Evolutionary conservation across 768 basidiomycete species (phyloP).

Genomic region (Suillus subalutaceus): DNA sequence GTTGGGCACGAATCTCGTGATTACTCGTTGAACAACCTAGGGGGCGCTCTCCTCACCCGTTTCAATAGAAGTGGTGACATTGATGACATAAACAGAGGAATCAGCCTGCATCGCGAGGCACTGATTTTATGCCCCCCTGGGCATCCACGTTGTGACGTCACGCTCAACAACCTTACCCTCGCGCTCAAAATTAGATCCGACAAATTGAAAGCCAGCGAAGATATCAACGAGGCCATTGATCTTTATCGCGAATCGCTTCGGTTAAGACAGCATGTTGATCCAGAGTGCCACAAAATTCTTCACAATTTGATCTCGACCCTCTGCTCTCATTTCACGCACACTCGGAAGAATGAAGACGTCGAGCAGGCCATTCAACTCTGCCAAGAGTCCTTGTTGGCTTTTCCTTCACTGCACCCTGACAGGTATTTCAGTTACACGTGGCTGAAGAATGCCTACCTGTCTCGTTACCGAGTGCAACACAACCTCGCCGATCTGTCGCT

Average conservation of each 20-base stretch:
- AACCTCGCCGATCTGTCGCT: neutral
- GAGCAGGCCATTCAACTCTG: neutral
- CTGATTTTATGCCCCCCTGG: neutral
- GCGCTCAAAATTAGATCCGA: neutral
- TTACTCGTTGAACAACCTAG: neutral
- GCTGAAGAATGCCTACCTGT: neutral
- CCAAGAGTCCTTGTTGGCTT: neutral
- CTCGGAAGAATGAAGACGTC: neutral
- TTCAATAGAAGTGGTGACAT: neutral
- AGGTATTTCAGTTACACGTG: neutral
- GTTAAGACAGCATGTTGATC: neutral
- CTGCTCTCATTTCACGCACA: neutral
- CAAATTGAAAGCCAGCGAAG: neutral
- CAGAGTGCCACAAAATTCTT: neutral
- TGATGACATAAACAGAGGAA: neutral
- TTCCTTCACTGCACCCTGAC: neutral
- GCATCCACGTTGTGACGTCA: neutral
- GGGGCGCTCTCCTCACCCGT: neutral
- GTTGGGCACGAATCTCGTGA: neutral
- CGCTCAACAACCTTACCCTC: neutral
- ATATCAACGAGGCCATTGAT: neutral
- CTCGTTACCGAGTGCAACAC: neutral
- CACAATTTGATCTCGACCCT: neutral
- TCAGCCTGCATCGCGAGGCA: neutral
- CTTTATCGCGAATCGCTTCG: neutral